Conservation (phyloP, 140 eudicot species). For the Anethum foeniculum region DNA sequence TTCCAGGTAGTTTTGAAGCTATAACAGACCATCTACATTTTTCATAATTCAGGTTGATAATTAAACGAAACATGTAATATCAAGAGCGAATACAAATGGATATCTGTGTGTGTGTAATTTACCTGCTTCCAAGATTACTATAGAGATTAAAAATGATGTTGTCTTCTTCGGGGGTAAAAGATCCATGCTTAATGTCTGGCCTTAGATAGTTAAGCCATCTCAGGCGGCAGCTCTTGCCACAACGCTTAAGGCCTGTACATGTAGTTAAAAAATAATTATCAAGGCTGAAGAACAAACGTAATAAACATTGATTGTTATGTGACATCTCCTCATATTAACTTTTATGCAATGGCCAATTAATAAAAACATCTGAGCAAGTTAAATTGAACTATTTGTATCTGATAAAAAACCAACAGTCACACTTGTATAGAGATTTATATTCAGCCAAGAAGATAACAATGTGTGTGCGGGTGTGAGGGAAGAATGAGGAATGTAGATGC, state of each 20-base stretch:
- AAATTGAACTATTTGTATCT: neutral
- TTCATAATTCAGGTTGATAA: neutral
- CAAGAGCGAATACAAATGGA: neutral
- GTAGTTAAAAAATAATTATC: neutral
- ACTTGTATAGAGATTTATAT: too few relatives aligned
- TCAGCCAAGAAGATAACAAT: too few relatives aligned
- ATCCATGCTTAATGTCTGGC: slow-evolving; percentile 32
- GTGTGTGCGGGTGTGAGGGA: neutral
- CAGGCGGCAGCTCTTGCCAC: slow-evolving; percentile 29
- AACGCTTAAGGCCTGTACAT: slow-evolving; percentile 23
- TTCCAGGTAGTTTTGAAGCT: slow-evolving; percentile 10
- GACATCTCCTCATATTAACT: neutral
- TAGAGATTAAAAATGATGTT: slow-evolving; percentile 16
- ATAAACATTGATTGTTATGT: neutral
- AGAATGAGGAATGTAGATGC: slow-evolving; percentile 8
- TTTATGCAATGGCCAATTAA: neutral
- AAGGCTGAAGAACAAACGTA: neutral
- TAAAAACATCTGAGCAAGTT: neutral
- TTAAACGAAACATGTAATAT: neutral
- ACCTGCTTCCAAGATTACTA: slow-evolving; percentile 28
- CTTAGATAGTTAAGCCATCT: slow-evolving; percentile 29
- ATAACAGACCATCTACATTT: slow-evolving; percentile 6
- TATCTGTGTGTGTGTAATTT: neutral
- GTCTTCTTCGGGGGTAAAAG: slow-evolving; percentile 31
- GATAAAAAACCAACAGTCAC: neutral